Base-by-base conservation (phyloP, 768 basidiomycete species). In the Gautieria morchelliformis region DNA sequence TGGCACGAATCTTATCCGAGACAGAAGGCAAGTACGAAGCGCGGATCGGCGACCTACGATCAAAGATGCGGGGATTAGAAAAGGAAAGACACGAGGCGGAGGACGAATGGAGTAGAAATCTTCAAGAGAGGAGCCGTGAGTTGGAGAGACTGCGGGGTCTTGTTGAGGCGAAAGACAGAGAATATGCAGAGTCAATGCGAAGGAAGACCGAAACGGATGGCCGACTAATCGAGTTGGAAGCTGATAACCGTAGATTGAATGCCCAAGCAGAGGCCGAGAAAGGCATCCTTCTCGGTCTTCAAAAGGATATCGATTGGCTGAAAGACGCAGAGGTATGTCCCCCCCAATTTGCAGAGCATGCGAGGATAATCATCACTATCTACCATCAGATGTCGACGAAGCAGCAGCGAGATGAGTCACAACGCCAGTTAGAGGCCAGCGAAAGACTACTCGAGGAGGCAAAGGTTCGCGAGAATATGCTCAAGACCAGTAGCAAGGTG, bases 61-160 rank as follows among this genome's bases (percentile, higher is more conserved):
- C 76, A 60, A 80, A 81, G 53, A 69, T 96, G 24, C 65, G 72
- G 5, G 72, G 73, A 9, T 68, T 84, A 20, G 95, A 97, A 72
- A 82, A 79, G 63, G 96, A 98, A 68, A 78, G 93, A 40, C 84
- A 79, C 53, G 93, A 95, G 51, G 79, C 80, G 32, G 95, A 98
- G 64, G 85, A 87, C 24, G 87, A 90, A 60, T 95, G 93, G 90
- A 88, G 87, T 65, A 78, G 77, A 57, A 93, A 92, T 66, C 73
- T 97, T 33, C 78, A 78, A 24, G 87, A 90, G 64, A 88, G 91
- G 66, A 75, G 79, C 22, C 78, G 77, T 61, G 93, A 95, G 67
- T 72, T 85, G 19, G 92, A 96, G 58, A 79, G 82, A 51, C 65
- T 93, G 60, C 82, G 85, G 65, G 72, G 71, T 41, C 65, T 76